phyloP scores from a whole-genome alignment of 2,329 filamentous ascomycete genomes.

The Fusarium sp. region DNA sequence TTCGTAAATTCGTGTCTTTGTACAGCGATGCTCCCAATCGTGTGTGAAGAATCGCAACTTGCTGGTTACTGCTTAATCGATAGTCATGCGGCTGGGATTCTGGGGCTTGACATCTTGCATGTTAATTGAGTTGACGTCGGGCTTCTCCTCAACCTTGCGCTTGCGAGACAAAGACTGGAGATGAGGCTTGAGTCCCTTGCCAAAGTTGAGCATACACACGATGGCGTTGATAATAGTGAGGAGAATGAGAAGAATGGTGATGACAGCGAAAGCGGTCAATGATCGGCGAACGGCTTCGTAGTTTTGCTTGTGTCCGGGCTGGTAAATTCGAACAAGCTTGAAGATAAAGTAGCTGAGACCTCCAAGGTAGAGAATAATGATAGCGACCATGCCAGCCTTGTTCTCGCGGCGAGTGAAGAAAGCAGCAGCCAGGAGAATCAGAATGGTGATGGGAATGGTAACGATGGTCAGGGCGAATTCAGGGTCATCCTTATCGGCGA shows the following conservation, averaged over 20 bases:
- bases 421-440: conserved; percentile 86
- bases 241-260: conserved; percentile 90
- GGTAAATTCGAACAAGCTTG: conserved; percentile 97
- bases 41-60: conserved; percentile 16
- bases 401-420: conserved; percentile 88
- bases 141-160: conserved; percentile 64
- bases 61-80: conserved; percentile 60
- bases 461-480: conserved; percentile 90
- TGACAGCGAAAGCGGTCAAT: conserved; percentile 91
- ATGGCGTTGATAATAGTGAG: conserved; percentile 89
- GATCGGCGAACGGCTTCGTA: conserved; percentile 87
- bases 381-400: conserved; percentile 78
- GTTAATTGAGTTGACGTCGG: conserved; percentile 67
- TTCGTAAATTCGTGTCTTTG: conserved; percentile 55
- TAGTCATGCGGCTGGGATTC: conserved; percentile 69
- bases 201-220: conserved; percentile 91
- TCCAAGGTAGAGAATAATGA: conserved; percentile 89
- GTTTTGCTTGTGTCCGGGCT: conserved; percentile 65
- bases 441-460: conserved; percentile 90
- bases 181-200: conserved; percentile 88
- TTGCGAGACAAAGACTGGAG: conserved; percentile 67
- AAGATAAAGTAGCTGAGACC: conserved; percentile 96
- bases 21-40: conserved; percentile 43
- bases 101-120: conserved; percentile 68
- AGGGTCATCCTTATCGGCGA: conserved; percentile 73